phyloP scores from a whole-genome alignment of 2,329 filamentous ascomycete species.

The Talaromyces rugulosus region DNA sequence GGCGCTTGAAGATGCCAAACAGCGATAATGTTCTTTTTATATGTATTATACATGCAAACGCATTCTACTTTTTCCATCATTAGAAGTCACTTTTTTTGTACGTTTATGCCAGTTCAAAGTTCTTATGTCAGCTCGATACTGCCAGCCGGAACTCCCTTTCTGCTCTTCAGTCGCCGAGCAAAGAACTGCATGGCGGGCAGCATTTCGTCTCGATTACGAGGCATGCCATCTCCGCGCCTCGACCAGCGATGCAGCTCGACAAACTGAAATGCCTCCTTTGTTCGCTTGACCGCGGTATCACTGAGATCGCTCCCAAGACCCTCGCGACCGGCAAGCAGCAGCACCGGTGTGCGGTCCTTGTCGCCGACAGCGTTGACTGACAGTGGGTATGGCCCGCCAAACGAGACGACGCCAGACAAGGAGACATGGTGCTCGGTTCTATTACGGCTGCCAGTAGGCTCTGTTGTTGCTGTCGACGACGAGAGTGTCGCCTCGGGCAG shows the following conservation, averaged over 20 bases:
- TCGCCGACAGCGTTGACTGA: conserved; percentile 23
- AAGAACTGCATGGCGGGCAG: conserved; percentile 81
- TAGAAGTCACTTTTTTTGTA: not conserved
- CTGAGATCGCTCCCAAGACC: conserved; percentile 49
- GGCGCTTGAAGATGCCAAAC: conserved; percentile 39
- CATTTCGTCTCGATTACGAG: conserved; percentile 78
- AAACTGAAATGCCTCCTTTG: conserved; percentile 63
- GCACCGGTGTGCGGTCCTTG: conserved; percentile 38
- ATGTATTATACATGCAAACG: not conserved
- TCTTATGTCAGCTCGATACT: conserved; percentile 38
- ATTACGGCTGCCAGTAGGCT: conserved; percentile 4
- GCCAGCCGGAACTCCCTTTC: conserved; percentile 42
- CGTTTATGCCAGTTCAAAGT: not conserved
- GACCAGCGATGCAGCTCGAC: conserved; percentile 67
- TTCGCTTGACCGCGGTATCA: conserved; percentile 57
- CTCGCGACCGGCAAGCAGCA: conserved; percentile 39
- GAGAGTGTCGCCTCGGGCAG: conserved; percentile 1
- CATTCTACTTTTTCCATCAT: not conserved
- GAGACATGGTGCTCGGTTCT: conserved; percentile 14
- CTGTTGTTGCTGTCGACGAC: not conserved
- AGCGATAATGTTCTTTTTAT: conserved; percentile 6
- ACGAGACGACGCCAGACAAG: conserved; percentile 38
- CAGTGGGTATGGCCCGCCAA: conserved; percentile 39
- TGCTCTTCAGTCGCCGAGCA: conserved; percentile 39
- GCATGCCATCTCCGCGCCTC: conserved; percentile 73